Evolutionary conservation across 2,329 filamentous ascomycete genomes (phyloP).

Genomic region (Sordariomycetes sp.): DNA sequence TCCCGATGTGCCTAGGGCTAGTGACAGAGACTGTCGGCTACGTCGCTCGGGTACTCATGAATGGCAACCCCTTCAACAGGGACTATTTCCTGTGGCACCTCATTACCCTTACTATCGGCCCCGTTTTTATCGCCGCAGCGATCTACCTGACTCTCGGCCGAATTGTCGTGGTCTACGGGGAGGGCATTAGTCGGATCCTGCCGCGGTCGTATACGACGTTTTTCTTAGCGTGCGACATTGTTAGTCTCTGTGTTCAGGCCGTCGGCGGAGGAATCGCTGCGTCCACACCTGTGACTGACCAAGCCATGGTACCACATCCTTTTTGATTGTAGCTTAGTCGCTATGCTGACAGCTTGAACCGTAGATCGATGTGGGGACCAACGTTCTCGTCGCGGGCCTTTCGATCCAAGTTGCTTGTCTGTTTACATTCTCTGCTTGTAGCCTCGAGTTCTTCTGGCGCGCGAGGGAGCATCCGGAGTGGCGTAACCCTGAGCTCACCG

Average conservation of each 20-base stretch:
- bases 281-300: conserved; percentile 2
- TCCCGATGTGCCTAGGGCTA: conserved; percentile 11
- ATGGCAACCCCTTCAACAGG: conserved; percentile 5
- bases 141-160: conserved; percentile 13
- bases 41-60: conserved; percentile 9
- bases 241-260: conserved; percentile 2
- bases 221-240: conserved; percentile 1
- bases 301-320: neutral
- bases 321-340: neutral
- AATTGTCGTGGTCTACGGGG: conserved; percentile 10
- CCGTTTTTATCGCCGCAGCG: conserved; percentile 11
- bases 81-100: conserved; percentile 7
- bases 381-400: conserved; percentile 1
- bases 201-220: conserved; percentile 3
- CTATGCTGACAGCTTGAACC: neutral
- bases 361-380: conserved; percentile 4
- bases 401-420: conserved; percentile 5
- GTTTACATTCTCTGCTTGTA: conserved; percentile 3
- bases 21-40: conserved; percentile 11
- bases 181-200: conserved; percentile 3
- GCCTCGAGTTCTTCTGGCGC: conserved; percentile 4
- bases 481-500: conserved; percentile 3
- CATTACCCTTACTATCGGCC: conserved; percentile 12
- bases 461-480: conserved; percentile 3
- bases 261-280: conserved; percentile 3